These are phyloP conservation scores for Alternaria incomplexa DNA, from an alignment of 2,329 filamentous ascomycete species.

Conservation along the genomic window DNA sequence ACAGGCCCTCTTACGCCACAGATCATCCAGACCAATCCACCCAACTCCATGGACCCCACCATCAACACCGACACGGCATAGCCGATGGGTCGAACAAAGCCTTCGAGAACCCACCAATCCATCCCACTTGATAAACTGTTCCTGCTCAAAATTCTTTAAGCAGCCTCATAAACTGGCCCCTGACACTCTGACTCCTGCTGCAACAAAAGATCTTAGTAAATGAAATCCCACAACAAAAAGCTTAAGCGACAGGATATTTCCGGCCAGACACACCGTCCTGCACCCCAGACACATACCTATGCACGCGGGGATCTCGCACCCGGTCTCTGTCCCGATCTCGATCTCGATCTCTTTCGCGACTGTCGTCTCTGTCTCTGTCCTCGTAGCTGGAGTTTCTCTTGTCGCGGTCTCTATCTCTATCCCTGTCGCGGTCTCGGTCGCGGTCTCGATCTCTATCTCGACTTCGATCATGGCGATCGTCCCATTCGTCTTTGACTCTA, in stretches of 20 bases:
- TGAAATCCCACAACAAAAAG: conserved; percentile 4
- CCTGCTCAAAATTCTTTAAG: conserved; percentile 28
- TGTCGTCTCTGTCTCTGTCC: conserved; percentile 8
- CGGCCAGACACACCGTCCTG: conserved; percentile 44
- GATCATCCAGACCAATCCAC: conserved; percentile 1
- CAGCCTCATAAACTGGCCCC: conserved; percentile 23
- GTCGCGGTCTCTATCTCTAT: not conserved
- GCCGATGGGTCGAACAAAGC: not conserved
- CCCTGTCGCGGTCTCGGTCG: conserved; percentile 4
- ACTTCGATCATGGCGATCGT: conserved; percentile 17
- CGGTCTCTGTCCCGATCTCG: conserved; percentile 18
- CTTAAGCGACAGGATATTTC: conserved; percentile 34
- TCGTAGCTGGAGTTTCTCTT: too few relatives aligned
- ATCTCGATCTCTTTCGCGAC: conserved; percentile 20
- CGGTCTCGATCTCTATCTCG: conserved; percentile 4
- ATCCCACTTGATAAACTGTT: not conserved
- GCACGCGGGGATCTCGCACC: conserved; percentile 30
- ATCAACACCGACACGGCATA: not conserved
- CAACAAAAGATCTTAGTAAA: conserved; percentile 23
- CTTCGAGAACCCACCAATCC: not conserved
- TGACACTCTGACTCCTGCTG: conserved; percentile 12
- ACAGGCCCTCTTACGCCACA: conserved; percentile 15
- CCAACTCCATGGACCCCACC: not conserved
- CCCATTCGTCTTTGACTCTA: conserved; percentile 35
- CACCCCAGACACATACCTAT: conserved; percentile 44